Evolutionary conservation across 2,329 filamentous ascomycete species (phyloP), one percentile per base, ranked within the genome.

Genomic region (Pezicula carpinea): DNA sequence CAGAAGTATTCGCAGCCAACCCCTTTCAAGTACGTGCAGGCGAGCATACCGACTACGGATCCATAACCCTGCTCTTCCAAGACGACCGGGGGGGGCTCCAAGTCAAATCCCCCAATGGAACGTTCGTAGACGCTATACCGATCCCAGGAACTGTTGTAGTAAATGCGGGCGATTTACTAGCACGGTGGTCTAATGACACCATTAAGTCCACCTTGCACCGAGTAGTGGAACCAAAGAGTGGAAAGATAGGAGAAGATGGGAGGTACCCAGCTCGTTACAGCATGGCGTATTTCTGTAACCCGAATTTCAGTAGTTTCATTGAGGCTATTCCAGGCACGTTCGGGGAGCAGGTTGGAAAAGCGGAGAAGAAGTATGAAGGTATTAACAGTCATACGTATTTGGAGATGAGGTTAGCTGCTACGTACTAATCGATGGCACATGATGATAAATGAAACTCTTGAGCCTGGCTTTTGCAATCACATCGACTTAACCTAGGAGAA

Each of bases 141-240:
- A 92, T 95, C 50, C 74, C 82, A 31, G 83, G 82, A 46, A 90
- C 89, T 0, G 85, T 93, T 34, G 88, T 96, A 10, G 79, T 96
- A 54, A 96, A 96, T 60, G 90, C 90, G 0, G 91, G 90, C 1
- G 91, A 96, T 63, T 64, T 96, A 56, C 71, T 96, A 42, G 85
- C 88, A 1, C 75, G 90, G 44, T 96, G 90, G 91, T 89, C 86
- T 53, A 96, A 96, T 61, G 89, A 95, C 60, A 86, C 80, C 4
- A 95, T 96, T 69, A 90, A 87, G 70, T 92, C 87, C 62, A 96
- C 91, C 4, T 80, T 90, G 50, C 91, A 96, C 66, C 82, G 90
- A 10, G 91, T 96, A 1, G 87, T 96, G 5, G 87, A 96, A 69
- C 91, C 91, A 2, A 87, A 88, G 0, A 70, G 73, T 14, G 75